Conservation (phyloP, 164 flowering plant species). For the Umbellularia californica region DNA sequence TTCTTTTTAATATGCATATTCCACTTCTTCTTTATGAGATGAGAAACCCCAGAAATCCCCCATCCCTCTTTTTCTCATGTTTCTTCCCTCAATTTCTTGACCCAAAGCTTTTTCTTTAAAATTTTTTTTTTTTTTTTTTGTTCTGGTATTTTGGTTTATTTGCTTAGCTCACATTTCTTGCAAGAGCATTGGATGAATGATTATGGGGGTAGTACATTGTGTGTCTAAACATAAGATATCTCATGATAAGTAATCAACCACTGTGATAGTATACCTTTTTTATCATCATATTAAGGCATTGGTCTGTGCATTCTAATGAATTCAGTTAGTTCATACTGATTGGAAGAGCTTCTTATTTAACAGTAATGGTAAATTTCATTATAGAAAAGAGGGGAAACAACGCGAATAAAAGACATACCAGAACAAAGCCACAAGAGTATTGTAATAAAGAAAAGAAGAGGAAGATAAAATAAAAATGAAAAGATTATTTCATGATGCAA, state of each 20-base stretch:
- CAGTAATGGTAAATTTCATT: no score
- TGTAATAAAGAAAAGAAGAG: no score
- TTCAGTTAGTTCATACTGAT: not conserved
- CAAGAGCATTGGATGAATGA: not conserved
- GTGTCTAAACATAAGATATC: not conserved
- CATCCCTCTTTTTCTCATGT: not conserved
- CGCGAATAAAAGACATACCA: no score
- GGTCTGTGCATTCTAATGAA: not conserved
- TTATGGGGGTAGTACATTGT: not conserved
- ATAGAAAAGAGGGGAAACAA: no score
- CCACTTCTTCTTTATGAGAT: not conserved
- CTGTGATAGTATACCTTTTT: not conserved
- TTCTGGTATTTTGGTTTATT: not conserved
- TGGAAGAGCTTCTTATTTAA: no score
- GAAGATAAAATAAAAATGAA: no score
- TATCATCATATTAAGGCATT: not conserved
- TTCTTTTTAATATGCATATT: not conserved
- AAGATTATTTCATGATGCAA: no score
- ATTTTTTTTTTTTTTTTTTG: no score
- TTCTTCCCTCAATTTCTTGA: not conserved
- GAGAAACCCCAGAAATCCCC: not conserved
- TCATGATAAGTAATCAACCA: not conserved
- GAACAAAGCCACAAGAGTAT: no score
- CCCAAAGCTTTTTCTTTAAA: not conserved
- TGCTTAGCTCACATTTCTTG: not conserved